Percentiles rank a stretch among this genome's conserved stretches.
Evolutionary conservation across 192 early-diverging fungal genomes (phyloP).

Genomic region (Haplosporangium gracile): DNA sequence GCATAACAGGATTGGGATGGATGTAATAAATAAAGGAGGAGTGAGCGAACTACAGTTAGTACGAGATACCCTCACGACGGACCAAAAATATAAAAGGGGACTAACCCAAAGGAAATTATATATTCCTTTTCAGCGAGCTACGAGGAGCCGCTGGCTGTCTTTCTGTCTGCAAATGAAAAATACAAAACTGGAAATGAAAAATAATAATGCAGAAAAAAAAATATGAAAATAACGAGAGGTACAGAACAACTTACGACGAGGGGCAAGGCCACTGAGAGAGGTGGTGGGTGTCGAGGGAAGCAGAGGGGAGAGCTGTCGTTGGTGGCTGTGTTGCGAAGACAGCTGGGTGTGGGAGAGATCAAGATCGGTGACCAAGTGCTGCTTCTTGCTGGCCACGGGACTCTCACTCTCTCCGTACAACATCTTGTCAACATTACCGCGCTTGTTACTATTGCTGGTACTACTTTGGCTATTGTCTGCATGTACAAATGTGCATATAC

Average conservation of each 20-base stretch:
- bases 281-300: constrained; percentile 28
- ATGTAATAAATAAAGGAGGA: background rate
- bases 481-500: background rate
- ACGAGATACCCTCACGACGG: background rate
- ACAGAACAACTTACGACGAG: constrained; percentile 36
- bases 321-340: constrained; percentile 11
- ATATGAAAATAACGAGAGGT: background rate
- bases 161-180: background rate
- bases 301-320: constrained; percentile 22
- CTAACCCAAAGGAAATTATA: constrained; percentile 34
- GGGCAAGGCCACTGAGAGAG: constrained; percentile 17
- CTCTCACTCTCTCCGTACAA: constrained; percentile 15
- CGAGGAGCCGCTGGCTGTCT: background rate
- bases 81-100: background rate
- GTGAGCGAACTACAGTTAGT: background rate
- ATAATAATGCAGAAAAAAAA: background rate
- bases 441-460: constrained; percentile 34
- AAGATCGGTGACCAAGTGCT: constrained; percentile 31
- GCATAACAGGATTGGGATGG: background rate
- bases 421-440: constrained; percentile 25
- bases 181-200: background rate
- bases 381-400: constrained; percentile 31
- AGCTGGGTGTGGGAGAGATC: constrained; percentile 29
- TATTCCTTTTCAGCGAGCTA: constrained; percentile 41
- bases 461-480: constrained; percentile 16